phyloP scores from a whole-genome alignment of 306 rosid species.

The Erythrophleum fordii region DNA sequence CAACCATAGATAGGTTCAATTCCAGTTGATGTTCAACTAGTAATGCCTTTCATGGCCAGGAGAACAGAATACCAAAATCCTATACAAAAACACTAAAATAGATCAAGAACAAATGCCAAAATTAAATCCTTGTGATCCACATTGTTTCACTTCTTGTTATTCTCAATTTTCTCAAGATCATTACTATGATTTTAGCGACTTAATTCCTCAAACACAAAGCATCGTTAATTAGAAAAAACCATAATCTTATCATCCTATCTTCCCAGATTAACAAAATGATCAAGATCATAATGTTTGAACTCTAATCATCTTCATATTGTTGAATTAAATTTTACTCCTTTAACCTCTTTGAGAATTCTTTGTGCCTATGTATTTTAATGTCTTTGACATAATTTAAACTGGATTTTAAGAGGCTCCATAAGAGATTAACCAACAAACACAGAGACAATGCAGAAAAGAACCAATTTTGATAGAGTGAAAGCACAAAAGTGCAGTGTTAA shows the following conservation, averaged over 20 bases:
- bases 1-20: too few relatives aligned
- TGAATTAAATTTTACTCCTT: slow-evolving; percentile 1
- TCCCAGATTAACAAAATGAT: neutral
- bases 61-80: too few relatives aligned
- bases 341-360: neutral
- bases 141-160: neutral
- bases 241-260: slow-evolving; percentile 1
- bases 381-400: too few relatives aligned
- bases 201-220: slow-evolving; percentile 1
- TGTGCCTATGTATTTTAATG: neutral
- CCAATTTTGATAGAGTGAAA: slow-evolving; percentile 4
- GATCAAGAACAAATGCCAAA: too few relatives aligned
- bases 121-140: neutral
- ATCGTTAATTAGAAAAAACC: slow-evolving; percentile 7
- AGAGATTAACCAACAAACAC: too few relatives aligned
- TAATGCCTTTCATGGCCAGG: too few relatives aligned
- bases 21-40: too few relatives aligned
- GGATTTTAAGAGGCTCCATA: too few relatives aligned
- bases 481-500: neutral
- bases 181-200: neutral
- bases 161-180: slow-evolving; percentile 5
- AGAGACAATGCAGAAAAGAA: neutral
- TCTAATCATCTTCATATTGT: neutral
- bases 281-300: too few relatives aligned
- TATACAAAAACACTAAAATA: too few relatives aligned